Base-by-base conservation (phyloP, 257 asterid genomes). In the Nicotiana sylvestris region DNA sequence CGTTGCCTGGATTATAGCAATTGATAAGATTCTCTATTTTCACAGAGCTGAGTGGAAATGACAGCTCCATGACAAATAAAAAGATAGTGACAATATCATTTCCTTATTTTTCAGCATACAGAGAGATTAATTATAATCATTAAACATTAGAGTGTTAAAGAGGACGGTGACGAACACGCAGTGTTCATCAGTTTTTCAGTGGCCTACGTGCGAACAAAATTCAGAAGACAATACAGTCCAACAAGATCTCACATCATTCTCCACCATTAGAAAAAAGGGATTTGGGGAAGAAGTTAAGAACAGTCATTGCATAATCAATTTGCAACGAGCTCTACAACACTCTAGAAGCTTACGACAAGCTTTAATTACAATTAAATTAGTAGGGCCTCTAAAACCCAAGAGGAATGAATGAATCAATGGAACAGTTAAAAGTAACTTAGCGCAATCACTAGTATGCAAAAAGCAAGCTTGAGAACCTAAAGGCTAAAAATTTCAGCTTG, bases 11-110 rank as follows among this genome's bases (percentile, higher is more conserved):
- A 9, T 56, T 18, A 56, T 33, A 6, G 64, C 29, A 57, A 32
- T 57, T 66, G 77, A 81, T 15, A 81, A 81, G 61, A 61, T 64
- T 65, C 65, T 80, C 16, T 55, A 29, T 30, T 49, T 65, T n/a
- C 21, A 49, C 25, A 67, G 27, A 13, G 13, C 35, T 21, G 33
- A 29, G 37, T n/a, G 62, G 12, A 46, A 81, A 15, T 7, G 21
- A 46, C 21, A 81, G 70, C 49, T 70, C 17, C 58, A 70, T 1
- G 6, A 39, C 33, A 39, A 9, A 69, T 39, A 39, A 69, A 21
- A 21, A 21, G 57, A 69, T 53, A 35, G 13, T 10, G 37, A 9
- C n/a, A 70, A 32, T 11, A 70, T 70, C 78, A 70, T 39, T 43
- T 70, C n/a, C 78, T n/a, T 39, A 21, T 60, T 70, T 69, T 69